Base-by-base conservation (phyloP, 148 eudicot species). In the Polygonum aviculare region DNA sequence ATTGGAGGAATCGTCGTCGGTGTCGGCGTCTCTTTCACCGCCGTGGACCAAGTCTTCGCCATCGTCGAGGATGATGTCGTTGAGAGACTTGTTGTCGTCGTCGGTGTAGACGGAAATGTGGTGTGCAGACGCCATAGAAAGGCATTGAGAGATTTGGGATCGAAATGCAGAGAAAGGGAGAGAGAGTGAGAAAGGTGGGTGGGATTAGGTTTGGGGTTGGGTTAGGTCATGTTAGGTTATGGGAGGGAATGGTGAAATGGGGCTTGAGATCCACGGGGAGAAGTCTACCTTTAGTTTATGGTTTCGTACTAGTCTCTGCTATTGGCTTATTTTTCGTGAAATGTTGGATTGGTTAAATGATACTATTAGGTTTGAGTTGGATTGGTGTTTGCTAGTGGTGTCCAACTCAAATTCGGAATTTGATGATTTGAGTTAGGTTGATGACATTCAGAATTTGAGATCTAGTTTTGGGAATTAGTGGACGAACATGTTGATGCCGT, bases 21-120 rank as follows among this genome's bases (percentile, higher is more conserved):
- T 26, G 31, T 81, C 81, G 57, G 84, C 78, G 31, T 81, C 84
- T 18, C 79, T 78, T 26, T 26, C 31, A 8, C 70, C 87, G 1
- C 73, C 78, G 2, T 35, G 75, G 52, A 76, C 79, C 26, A 72
- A 39, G 7, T 80, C 83, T 0, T 74, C 83, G 57, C 74, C 86
- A 44, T 76, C 79, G 50, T 80, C 78, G 41, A 86, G 82, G 7
- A 78, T 77, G 54, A 76, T 85, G 65, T 72, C 87, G 75, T 82
- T 88, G 47, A 80, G 73, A 51, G 85, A 79, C 12, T 71, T 82
- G 60, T 51, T 84, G 48, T 88, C 90, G 75, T 86, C 87, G 78
- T 82, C 85, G 74, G 67, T 80, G 87, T 74, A 85, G 73, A 74
- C 75, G 1, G 82, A 18, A 49, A 38, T 79, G 75, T 36, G 84